These are phyloP conservation scores for Pharus latifolius DNA, from an alignment of 176 grass and related monocot genomes.

Conservation along the genomic window DNA sequence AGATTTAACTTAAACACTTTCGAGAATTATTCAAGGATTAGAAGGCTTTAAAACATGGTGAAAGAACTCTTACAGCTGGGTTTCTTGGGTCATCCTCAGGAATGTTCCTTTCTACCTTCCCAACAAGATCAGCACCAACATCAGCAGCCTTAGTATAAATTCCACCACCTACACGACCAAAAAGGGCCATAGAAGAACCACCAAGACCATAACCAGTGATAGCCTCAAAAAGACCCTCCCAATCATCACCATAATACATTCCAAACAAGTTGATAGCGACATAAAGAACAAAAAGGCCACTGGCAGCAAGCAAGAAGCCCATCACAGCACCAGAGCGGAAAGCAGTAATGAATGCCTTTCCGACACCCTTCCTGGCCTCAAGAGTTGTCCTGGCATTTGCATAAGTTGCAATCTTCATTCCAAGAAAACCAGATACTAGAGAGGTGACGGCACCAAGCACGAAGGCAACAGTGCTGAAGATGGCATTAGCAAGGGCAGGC, in stretches of 20 bases:
- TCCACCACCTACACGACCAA: slow-evolving; percentile 88
- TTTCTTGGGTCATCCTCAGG: slow-evolving; percentile 96
- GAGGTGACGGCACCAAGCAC: slow-evolving; percentile 84
- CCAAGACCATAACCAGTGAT: slow-evolving; percentile 95
- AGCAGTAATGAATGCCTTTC: slow-evolving; percentile 81
- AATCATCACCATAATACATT: slow-evolving; percentile 92
- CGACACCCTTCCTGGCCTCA: slow-evolving; percentile 86
- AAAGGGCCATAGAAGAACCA: slow-evolving; percentile 93
- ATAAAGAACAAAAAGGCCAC: slow-evolving; percentile 86
- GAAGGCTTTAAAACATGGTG: background rate
- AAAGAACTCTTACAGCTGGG: slow-evolving; percentile 63
- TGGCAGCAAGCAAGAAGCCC: slow-evolving; percentile 95
- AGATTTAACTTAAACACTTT: no score
- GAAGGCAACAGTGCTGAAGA: slow-evolving; percentile 85
- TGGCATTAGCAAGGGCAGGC: slow-evolving; percentile 79
- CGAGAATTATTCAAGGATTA: background rate
- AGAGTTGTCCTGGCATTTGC: slow-evolving; percentile 91
- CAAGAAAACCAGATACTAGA: slow-evolving; percentile 85
- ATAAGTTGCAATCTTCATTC: slow-evolving; percentile 95
- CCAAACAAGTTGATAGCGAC: slow-evolving; percentile 76
- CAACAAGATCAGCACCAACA: slow-evolving; percentile 90
- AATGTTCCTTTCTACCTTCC: slow-evolving; percentile 87
- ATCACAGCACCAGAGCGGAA: slow-evolving; percentile 96
- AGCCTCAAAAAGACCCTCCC: slow-evolving; percentile 88
- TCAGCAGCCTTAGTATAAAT: slow-evolving; percentile 98